Base-by-base conservation (phyloP, 2,329 filamentous ascomycete species). In the Tolypocladium ovalisporum region DNA sequence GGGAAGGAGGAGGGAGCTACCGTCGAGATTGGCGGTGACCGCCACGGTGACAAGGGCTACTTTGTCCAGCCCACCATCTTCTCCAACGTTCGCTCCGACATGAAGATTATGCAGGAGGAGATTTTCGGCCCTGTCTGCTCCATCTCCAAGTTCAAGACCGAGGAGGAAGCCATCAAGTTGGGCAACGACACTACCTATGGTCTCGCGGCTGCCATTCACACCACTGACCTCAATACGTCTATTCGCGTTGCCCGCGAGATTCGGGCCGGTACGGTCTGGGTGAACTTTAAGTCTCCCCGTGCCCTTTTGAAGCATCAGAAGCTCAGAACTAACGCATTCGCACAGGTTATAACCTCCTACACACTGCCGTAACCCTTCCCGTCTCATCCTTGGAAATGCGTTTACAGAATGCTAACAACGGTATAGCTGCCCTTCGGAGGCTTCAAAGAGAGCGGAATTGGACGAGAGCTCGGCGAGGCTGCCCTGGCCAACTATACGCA, bases 1-100 rank as follows among this genome's bases (percentile, higher is more conserved):
- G 82, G 82, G 55, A 83, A 81, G 75, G 75, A 80, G 40, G 78
- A 81, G 66, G 82, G 82, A 59, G 82, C 82, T 59, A 81, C 69
- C 7, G 70, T 94, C 61, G 86, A 86, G 70, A 85, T 68, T 42
- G 73, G 73, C 56, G 73, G 73, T 51, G 68, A 68, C 59, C 69
- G 71, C 65, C 86, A 86, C 73, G 89, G 89, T 60, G 70, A 79
- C 69, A 86, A 90, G 80, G 89, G 89, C 61, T 95, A 89, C 83
- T 95, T 93, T 79, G 93, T 95, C 74, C 79, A 93, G 79, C 90
- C 90, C 44, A 96, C 90, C 68, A 90, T 96, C 77, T 95, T 96
- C 81, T 85, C 83, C 73, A 85, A 90, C 68, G 90, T 94, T 64
- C 83, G 78, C 54, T 75, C 85, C 64, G 83, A 93, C 73, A 95